These are phyloP conservation scores for Botrytis cinerea DNA, from an alignment of 2,329 filamentous ascomycete species.

Conservation along the genomic window DNA sequence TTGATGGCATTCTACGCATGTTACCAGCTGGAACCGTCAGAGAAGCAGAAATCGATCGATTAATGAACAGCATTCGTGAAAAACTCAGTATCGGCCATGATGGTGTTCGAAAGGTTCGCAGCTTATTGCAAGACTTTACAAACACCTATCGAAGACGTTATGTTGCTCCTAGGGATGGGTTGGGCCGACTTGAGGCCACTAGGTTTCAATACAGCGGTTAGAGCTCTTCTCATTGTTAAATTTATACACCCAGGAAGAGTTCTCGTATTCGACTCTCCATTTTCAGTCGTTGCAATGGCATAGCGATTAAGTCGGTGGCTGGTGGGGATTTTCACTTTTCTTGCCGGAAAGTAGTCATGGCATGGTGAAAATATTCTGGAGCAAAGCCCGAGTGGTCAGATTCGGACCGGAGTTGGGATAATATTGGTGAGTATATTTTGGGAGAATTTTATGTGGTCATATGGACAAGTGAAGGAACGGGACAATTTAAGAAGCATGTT, in stretches of 20 bases:
- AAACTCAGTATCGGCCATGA: constrained; percentile 66
- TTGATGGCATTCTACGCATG: constrained; percentile 79
- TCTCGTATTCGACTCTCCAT: background rate
- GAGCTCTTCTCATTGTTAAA: background rate
- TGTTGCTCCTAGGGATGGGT: constrained; percentile 88
- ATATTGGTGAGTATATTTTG: constrained; percentile 8
- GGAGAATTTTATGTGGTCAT: constrained; percentile 14
- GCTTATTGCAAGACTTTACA: constrained; percentile 92
- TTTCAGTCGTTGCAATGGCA: constrained; percentile 23
- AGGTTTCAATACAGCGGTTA: constrained; percentile 72
- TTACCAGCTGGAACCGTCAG: constrained; percentile 81
- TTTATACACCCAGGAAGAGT: background rate
- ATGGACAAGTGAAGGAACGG: constrained; percentile 16
- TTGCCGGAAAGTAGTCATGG: constrained; percentile 7
- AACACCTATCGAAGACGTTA: constrained; percentile 91
- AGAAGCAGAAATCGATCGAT: constrained; percentile 74
- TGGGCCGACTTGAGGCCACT: constrained; percentile 82
- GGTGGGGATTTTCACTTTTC: constrained; percentile 1
- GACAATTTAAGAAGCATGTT: constrained; percentile 1
- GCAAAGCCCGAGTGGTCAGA: constrained; percentile 8
- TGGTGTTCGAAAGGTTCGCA: constrained; percentile 73
- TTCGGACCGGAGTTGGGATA: constrained; percentile 25
- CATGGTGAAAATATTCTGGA: background rate
- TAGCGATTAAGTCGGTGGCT: constrained; percentile 20
- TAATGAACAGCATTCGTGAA: constrained; percentile 80